phyloP scores from a whole-genome alignment of 306 rosid species.

The cucumber (Cucumis sativus) region Cucumber_9930_V3 NC_026658.2:24789501-24790000 shows the following conservation, averaged over 20 bases:
- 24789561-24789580: too few species aligned
- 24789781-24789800: slow-evolving; percentile 39
- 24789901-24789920: too few species aligned
- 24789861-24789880: too few species aligned
- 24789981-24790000: slow-evolving; percentile 32
- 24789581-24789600: too few species aligned
- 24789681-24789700: slow-evolving; percentile 33
- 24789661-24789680: slow-evolving; percentile 21
- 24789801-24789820: background rate
- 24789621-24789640: too few species aligned
- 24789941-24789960: slow-evolving; percentile 70
- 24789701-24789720: slow-evolving; percentile 26
- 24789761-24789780: slow-evolving; percentile 52
- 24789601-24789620: too few species aligned
- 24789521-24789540: too few species aligned
- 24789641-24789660: too few species aligned
- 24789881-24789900: too few species aligned
- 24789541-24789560: too few species aligned
- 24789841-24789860: too few species aligned
- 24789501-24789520: background rate
- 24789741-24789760: slow-evolving; percentile 60
- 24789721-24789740: slow-evolving; percentile 8
- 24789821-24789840: too few species aligned
- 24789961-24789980: slow-evolving; percentile 31
- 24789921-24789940: background rate